phyloP scores from a whole-genome alignment of 2,329 filamentous ascomycete species.

The Albifimbria verrucaria region DNA sequence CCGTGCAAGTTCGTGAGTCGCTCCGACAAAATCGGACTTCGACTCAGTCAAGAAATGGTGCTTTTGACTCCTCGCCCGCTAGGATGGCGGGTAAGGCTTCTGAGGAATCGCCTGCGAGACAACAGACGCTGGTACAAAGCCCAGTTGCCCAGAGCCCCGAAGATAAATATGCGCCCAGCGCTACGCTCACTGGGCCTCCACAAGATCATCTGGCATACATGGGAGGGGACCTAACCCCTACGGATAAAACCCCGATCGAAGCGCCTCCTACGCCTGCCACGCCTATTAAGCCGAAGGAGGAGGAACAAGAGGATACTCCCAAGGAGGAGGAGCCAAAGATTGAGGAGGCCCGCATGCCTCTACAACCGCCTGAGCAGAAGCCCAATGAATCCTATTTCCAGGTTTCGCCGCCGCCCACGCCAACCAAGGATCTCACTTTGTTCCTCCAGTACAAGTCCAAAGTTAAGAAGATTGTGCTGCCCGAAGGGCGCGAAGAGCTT shows the following conservation, averaged over 20 bases:
- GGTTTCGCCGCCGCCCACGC: constrained; percentile 59
- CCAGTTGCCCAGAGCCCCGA: constrained; percentile 30
- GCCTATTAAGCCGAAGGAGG: constrained; percentile 11
- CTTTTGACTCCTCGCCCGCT: constrained; percentile 58
- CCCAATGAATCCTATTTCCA: constrained; percentile 48
- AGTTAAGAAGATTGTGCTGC: constrained; percentile 90
- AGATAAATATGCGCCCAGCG: constrained; percentile 58
- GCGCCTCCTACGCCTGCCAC: no score
- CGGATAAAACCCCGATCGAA: not conserved
- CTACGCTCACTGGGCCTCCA: constrained; percentile 57
- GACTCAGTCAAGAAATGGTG: constrained; percentile 36
- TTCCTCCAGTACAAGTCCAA: constrained; percentile 97
- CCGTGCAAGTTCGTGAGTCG: constrained; percentile 53
- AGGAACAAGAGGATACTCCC: constrained; percentile 9
- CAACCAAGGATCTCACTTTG: constrained; percentile 83
- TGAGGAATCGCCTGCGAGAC: constrained; percentile 47
- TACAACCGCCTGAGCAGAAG: constrained; percentile 40
- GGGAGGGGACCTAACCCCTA: constrained; percentile 9
- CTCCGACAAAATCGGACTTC: constrained; percentile 48
- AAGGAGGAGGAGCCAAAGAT: constrained; percentile 17
- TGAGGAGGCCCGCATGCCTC: constrained; percentile 13
- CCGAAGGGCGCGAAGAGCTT: constrained; percentile 79
- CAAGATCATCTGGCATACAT: constrained; percentile 38
- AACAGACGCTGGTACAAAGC: constrained; percentile 18
- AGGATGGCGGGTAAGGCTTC: constrained; percentile 59